Conservation (phyloP, 805 yeast genomes). For the Saccharomycopsis sp. region DNA sequence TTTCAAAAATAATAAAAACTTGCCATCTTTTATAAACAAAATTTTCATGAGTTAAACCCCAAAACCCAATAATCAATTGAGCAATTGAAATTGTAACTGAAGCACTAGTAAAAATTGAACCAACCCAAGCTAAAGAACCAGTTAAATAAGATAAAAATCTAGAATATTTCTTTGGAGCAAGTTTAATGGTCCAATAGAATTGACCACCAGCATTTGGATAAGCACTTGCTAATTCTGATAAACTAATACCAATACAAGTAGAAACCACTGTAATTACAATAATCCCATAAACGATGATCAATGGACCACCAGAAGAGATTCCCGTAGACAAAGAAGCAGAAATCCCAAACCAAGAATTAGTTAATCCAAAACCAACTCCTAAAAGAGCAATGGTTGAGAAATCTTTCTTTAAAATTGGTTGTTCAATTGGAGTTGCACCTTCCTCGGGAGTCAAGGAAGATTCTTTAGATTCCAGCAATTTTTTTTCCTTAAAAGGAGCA, state of each 20-base stretch:
- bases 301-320: slow-evolving; percentile 48
- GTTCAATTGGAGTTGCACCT: slow-evolving; percentile 4
- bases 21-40: slow-evolving; percentile 41
- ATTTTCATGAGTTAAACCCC: slow-evolving; percentile 21
- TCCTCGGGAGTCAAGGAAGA: too few relatives aligned
- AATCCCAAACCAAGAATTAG: slow-evolving; percentile 54
- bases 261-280: slow-evolving; percentile 39
- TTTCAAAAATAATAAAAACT: slow-evolving; percentile 39
- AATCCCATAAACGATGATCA: slow-evolving; percentile 46
- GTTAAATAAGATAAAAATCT: slow-evolving; percentile 44
- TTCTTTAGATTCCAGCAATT: too few relatives aligned
- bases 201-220: slow-evolving; percentile 52
- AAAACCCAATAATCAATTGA: slow-evolving; percentile 41
- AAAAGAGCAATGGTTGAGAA: slow-evolving; percentile 38
- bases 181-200: slow-evolving; percentile 45
- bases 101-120: slow-evolving; percentile 51
- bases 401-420: slow-evolving; percentile 27
- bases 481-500: too few relatives aligned
- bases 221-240: slow-evolving; percentile 44
- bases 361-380: slow-evolving; percentile 51
- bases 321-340: slow-evolving; percentile 46
- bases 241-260: slow-evolving; percentile 36
- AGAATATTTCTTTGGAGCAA: slow-evolving; percentile 36
- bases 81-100: slow-evolving; percentile 48
- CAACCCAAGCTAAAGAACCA: slow-evolving; percentile 55